A percentile compares a stretch with the other conserved stretches of the same genome.
phyloP scores from a whole-genome alignment of 2,329 filamentous ascomycete species.

The Fusarium multiceps region DNA sequence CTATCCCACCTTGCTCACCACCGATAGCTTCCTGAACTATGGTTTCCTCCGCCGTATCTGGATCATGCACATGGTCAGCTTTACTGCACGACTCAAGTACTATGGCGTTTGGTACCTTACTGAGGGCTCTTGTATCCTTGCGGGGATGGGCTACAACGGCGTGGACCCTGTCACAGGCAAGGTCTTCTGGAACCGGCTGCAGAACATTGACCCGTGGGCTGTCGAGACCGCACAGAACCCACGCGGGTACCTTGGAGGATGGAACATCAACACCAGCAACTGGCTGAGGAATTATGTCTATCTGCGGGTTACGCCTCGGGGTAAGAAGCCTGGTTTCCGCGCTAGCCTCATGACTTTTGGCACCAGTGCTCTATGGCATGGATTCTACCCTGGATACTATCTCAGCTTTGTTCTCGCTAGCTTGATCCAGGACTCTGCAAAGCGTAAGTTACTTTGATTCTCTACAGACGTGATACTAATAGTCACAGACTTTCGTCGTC shows the following conservation, averaged over 20 bases:
- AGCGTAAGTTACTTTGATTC: slow-evolving; percentile 73
- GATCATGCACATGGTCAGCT: slow-evolving; percentile 83
- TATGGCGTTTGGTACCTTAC: slow-evolving; percentile 96
- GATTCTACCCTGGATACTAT: slow-evolving; percentile 98
- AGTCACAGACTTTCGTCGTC: slow-evolving; percentile 81
- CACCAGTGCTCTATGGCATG: slow-evolving; percentile 97
- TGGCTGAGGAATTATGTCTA: slow-evolving; percentile 98
- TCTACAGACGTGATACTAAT: neutral
- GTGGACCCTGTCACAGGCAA: slow-evolving; percentile 86
- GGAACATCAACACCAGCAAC: slow-evolving; percentile 99
- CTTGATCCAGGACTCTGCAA: slow-evolving; percentile 91
- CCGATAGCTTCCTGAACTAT: slow-evolving; percentile 74
- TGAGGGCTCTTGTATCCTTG: slow-evolving; percentile 93
- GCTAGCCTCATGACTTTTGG: slow-evolving; percentile 94
- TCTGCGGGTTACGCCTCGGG: slow-evolving; percentile 90
- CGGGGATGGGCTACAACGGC: slow-evolving; percentile 93
- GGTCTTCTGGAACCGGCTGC: slow-evolving; percentile 86
- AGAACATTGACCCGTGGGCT: slow-evolving; percentile 87
- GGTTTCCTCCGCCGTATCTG: slow-evolving; percentile 79
- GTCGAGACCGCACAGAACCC: slow-evolving; percentile 94
- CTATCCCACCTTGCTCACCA: slow-evolving; percentile 70
- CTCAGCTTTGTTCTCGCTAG: slow-evolving; percentile 88
- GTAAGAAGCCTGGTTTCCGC: slow-evolving; percentile 95
- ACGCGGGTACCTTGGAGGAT: slow-evolving; percentile 88
- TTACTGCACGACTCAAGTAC: slow-evolving; percentile 89